A percentile compares a stretch with the other conserved stretches of the same genome.
These are phyloP conservation scores for Fonsecaea erecta DNA, from an alignment of 2,329 filamentous ascomycete genomes.

Conservation along the genomic window DNA sequence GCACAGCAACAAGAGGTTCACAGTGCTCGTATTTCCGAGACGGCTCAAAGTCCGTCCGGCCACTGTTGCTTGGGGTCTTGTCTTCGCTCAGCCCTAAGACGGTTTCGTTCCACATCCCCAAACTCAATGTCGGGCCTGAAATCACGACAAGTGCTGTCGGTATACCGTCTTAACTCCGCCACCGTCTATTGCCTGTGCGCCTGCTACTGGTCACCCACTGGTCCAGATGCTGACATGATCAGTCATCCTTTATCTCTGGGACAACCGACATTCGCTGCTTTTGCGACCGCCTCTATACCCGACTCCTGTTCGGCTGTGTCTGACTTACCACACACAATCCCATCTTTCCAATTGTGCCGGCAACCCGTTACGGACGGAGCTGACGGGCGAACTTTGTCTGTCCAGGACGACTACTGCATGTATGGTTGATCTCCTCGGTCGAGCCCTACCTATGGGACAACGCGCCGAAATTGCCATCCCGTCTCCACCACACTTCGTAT, in stretches of 20 bases:
- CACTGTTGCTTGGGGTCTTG: no score
- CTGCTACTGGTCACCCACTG: not conserved
- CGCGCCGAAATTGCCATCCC: not conserved
- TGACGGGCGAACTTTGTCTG: not conserved
- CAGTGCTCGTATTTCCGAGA: not conserved
- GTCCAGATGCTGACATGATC: slow-evolving; percentile 10
- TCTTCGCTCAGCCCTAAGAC: not conserved
- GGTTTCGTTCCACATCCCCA: not conserved
- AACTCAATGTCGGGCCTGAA: not conserved
- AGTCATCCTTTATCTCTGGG: slow-evolving; percentile 2
- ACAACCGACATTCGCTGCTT: slow-evolving; percentile 1
- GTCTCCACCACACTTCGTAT: not conserved
- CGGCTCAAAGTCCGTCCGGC: not conserved
- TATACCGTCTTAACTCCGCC: slow-evolving; percentile 7
- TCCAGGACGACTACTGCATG: no score
- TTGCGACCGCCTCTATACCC: not conserved
- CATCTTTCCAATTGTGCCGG: not conserved
- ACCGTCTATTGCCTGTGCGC: no score
- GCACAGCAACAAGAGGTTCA: not conserved
- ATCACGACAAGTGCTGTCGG: not conserved
- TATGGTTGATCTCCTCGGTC: no score
- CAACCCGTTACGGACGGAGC: not conserved
- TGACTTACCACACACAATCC: not conserved
- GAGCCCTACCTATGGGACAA: not conserved
- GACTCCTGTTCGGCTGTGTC: no score